Percentiles rank a stretch among this genome's conserved stretches.
These are phyloP conservation scores for Salix exigua DNA, from an alignment of 345 rosid species.

Conservation along the genomic window DNA sequence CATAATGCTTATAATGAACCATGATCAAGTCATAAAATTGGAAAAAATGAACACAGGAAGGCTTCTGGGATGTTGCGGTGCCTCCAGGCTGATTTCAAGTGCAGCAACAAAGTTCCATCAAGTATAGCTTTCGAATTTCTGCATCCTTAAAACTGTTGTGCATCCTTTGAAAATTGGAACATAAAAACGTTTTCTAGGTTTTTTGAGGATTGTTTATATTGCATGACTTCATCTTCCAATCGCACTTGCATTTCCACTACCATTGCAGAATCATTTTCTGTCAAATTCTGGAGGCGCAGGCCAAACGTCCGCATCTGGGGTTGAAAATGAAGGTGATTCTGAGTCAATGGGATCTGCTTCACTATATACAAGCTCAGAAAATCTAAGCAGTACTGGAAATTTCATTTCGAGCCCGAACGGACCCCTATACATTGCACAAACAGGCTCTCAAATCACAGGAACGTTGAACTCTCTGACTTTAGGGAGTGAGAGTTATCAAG, in stretches of 20 bases:
- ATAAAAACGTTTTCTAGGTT: background rate
- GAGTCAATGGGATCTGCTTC: slow-evolving; percentile 41
- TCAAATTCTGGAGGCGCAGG: slow-evolving; percentile 54
- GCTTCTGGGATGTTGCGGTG: slow-evolving; percentile 42
- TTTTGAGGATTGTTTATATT: background rate
- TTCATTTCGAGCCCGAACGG: slow-evolving; percentile 45
- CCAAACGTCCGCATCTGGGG: slow-evolving; percentile 35
- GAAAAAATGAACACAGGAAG: slow-evolving; percentile 29
- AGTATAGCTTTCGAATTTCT: slow-evolving; percentile 17
- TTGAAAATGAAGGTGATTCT: slow-evolving; percentile 40
- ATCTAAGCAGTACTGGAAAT: slow-evolving; percentile 37
- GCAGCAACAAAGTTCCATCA: slow-evolving; percentile 35
- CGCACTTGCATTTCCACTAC: background rate
- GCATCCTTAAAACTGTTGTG: background rate
- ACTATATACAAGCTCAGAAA: slow-evolving; percentile 29
- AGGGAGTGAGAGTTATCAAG: slow-evolving; percentile 44
- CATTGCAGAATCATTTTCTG: slow-evolving; percentile 47
- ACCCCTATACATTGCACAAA: slow-evolving; percentile 25
- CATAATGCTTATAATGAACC: background rate
- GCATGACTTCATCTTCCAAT: background rate
- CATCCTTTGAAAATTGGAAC: background rate
- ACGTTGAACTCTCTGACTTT: slow-evolving; percentile 38
- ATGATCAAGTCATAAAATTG: background rate
- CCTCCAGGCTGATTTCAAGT: slow-evolving; percentile 35
- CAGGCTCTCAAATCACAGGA: slow-evolving; percentile 44